Percentiles rank a stretch among this genome's conserved stretches.
Conservation (phyloP, 352 stramenopile species). For the Halophytophthora polymorphica region DNA sequence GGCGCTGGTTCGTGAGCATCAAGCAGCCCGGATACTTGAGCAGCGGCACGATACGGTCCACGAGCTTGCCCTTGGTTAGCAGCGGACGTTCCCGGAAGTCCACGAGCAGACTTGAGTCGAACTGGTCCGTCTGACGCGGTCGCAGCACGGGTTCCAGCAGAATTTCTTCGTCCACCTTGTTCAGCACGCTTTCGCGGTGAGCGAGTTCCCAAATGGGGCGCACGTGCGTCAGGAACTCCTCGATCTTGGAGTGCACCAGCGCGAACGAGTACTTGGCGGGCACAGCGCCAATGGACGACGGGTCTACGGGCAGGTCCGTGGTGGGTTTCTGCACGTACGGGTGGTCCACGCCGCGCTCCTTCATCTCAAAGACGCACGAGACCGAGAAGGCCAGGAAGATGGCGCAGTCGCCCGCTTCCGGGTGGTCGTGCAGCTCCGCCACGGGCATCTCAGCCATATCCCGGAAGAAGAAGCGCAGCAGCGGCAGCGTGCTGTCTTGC, state of each 20-base stretch:
- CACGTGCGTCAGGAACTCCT: slow-evolving; percentile 76
- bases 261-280: slow-evolving; percentile 75
- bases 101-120: slow-evolving; percentile 86
- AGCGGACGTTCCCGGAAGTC: slow-evolving; percentile 89
- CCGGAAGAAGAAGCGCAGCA: slow-evolving; percentile 87
- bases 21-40: slow-evolving; percentile 90
- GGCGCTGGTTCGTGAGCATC: slow-evolving; percentile 87
- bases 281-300: slow-evolving; percentile 3
- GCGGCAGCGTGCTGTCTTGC: slow-evolving; percentile 71
- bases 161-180: slow-evolving; percentile 83
- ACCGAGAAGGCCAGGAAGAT: slow-evolving; percentile 74
- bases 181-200: slow-evolving; percentile 65
- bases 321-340: slow-evolving; percentile 73
- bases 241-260: slow-evolving; percentile 80
- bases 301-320: slow-evolving; percentile 1
- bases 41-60: slow-evolving; percentile 89
- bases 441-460: slow-evolving; percentile 68
- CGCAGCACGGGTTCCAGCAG: slow-evolving; percentile 73
- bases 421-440: slow-evolving; percentile 51
- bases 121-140: slow-evolving; percentile 72
- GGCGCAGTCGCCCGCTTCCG: slow-evolving; percentile 30
- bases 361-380: slow-evolving; percentile 76
- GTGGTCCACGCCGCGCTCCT: slow-evolving; percentile 79
- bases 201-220: slow-evolving; percentile 61
- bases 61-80: slow-evolving; percentile 63